phyloP scores from a whole-genome alignment of 352 stramenopile species.

The Pythium oligandrum region DNA sequence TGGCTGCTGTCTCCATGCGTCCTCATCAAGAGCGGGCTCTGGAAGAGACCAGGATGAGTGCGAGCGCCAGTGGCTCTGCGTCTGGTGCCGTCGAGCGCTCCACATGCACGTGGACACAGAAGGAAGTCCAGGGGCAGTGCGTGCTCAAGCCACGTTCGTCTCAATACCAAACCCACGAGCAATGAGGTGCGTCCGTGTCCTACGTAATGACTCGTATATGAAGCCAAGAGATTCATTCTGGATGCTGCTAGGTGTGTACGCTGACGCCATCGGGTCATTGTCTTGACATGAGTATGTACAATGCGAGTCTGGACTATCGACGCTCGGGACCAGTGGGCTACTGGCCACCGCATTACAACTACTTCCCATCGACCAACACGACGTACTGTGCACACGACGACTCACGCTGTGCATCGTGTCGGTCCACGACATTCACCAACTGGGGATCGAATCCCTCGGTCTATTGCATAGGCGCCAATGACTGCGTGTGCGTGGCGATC shows the following conservation, averaged over 20 bases:
- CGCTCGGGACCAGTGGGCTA: constrained; percentile 22
- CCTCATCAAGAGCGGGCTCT: constrained; percentile 1
- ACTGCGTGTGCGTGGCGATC: constrained; percentile 49
- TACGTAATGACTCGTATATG: constrained; percentile 1
- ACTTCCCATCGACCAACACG: constrained; percentile 43
- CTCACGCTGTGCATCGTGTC: constrained; percentile 29
- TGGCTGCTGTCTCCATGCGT: not conserved
- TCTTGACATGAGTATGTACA: constrained; percentile 31
- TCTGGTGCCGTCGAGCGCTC: constrained; percentile 13
- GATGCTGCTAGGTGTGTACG: constrained; percentile 29
- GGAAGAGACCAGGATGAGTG: not conserved
- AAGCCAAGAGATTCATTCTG: not conserved
- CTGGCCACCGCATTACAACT: constrained; percentile 56
- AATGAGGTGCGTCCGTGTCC: constrained; percentile 24
- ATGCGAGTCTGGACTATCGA: constrained; percentile 44
- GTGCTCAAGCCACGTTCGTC: constrained; percentile 36
- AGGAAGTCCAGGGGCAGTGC: constrained; percentile 21
- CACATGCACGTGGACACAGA: constrained; percentile 42
- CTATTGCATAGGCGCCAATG: constrained; percentile 32
- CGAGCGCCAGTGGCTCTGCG: not conserved
- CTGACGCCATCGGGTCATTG: constrained; percentile 47
- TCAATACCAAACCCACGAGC: constrained; percentile 33
- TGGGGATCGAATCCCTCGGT: constrained; percentile 35
- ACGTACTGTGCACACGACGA: constrained; percentile 50
- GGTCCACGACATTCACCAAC: constrained; percentile 26